Conservation (phyloP, 163 green algal genomes). For the Trebouxiophyceae sp. region DNA sequence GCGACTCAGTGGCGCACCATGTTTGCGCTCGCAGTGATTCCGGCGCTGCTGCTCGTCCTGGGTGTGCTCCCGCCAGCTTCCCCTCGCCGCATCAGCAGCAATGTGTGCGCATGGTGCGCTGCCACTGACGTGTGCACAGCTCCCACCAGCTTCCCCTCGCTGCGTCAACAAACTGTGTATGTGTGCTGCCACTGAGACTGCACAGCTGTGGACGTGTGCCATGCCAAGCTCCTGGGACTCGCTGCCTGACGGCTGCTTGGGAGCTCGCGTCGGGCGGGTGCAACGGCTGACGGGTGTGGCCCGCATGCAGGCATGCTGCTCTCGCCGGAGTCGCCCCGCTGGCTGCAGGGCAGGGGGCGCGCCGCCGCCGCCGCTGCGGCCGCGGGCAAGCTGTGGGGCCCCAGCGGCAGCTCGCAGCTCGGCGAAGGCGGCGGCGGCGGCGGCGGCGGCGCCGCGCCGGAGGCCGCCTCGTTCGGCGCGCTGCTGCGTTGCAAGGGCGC, state of each 20-base stretch:
- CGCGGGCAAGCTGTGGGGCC: slow-evolving; percentile 68
- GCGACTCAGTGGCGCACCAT: slow-evolving; percentile 74
- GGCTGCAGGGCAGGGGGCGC: slow-evolving; percentile 51
- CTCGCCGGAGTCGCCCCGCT: slow-evolving; percentile 75
- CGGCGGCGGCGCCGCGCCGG: not conserved
- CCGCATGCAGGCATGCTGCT: slow-evolving; percentile 67
- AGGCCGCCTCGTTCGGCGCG: slow-evolving; percentile 11
- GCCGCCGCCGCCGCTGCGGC: slow-evolving; percentile 39
- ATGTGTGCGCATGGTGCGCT: too few relatives aligned
- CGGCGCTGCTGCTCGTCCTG: slow-evolving; percentile 57
- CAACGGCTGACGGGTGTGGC: too few relatives aligned
- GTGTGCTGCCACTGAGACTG: too few relatives aligned
- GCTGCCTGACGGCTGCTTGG: too few relatives aligned
- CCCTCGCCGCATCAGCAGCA: not conserved
- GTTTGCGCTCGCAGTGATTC: slow-evolving; percentile 69
- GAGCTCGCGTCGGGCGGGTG: too few relatives aligned
- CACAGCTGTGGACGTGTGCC: too few relatives aligned
- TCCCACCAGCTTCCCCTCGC: too few relatives aligned
- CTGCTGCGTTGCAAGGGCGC: slow-evolving; percentile 39
- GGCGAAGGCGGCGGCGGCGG: not conserved
- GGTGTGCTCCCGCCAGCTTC: slow-evolving; percentile 28
- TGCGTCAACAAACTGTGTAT: too few relatives aligned
- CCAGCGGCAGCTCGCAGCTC: slow-evolving; percentile 22
- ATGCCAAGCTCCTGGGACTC: too few relatives aligned
- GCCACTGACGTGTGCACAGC: too few relatives aligned